Evolutionary conservation across 163 green algal species (phyloP).

Genomic region (Coccomyxa subellipsoidea): DNA sequence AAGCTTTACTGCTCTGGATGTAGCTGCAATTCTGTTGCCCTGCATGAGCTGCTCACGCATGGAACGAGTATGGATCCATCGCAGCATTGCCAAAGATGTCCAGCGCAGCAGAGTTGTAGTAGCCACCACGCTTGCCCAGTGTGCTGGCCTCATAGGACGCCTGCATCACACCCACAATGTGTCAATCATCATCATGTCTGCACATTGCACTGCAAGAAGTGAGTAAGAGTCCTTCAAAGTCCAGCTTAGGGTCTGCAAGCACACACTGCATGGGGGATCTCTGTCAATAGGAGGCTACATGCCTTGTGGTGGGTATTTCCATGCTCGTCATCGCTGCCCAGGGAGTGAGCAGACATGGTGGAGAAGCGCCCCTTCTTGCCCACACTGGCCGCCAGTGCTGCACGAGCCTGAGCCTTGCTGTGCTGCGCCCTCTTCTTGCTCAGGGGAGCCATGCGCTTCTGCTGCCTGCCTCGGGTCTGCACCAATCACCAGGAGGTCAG

Average conservation of each 20-base stretch:
- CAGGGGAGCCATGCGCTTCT: neutral
- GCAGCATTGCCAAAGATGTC: slow-evolving; percentile 8
- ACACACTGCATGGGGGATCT: neutral
- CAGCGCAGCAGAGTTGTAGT: neutral
- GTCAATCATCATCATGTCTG: too few species aligned
- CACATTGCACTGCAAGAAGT: neutral
- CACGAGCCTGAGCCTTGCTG: neutral
- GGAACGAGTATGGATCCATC: neutral
- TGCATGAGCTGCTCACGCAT: neutral
- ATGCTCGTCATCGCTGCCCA: slow-evolving; percentile 3
- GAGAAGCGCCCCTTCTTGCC: neutral
- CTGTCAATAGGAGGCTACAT: neutral
- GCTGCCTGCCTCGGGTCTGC: neutral
- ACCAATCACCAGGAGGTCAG: neutral
- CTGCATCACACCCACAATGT: neutral
- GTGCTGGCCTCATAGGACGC: neutral
- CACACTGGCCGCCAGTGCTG: neutral
- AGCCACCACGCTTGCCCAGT: neutral
- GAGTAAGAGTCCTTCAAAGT: neutral
- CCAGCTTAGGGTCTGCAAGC: neutral
- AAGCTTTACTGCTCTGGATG: too few species aligned
- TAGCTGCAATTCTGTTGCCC: neutral
- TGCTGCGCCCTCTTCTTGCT: neutral
- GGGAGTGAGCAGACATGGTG: neutral
- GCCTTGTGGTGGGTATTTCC: neutral